These are phyloP conservation scores for Ailanthus altissimus DNA, from an alignment of 345 rosid species.

Conservation along the genomic window DNA sequence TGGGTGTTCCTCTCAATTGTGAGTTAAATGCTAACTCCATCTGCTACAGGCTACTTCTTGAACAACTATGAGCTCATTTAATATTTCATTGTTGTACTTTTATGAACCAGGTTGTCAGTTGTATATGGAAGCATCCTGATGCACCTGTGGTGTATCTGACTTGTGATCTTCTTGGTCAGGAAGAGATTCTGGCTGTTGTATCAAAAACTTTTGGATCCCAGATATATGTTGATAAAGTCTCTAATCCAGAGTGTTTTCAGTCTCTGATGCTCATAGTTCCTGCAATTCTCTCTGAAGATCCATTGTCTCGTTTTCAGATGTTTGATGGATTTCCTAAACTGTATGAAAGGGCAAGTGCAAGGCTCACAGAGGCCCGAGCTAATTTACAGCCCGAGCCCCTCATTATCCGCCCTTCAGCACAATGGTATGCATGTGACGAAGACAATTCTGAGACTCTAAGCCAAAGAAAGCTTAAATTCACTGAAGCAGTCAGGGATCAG, in stretches of 20 bases:
- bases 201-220: constrained; percentile 75
- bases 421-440: constrained; percentile 80
- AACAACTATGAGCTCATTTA: background rate
- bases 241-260: constrained; percentile 49
- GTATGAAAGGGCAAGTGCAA: constrained; percentile 61
- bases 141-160: constrained; percentile 68
- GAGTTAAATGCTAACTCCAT: background rate
- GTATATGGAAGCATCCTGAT: constrained; percentile 87
- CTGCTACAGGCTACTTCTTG: background rate
- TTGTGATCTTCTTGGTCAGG: constrained; percentile 82
- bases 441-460: constrained; percentile 36
- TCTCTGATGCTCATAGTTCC: constrained; percentile 54
- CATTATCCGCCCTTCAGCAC: constrained; percentile 79
- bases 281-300: constrained; percentile 63
- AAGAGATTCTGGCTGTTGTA: constrained; percentile 59
- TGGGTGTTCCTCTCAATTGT: background rate
- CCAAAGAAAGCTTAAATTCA: constrained; percentile 48
- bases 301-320: constrained; percentile 68
- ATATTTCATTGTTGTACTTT: background rate
- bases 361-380: constrained; percentile 63
- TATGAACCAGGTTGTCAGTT: constrained; percentile 62
- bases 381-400: constrained; percentile 67
- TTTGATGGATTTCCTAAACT: constrained; percentile 75
- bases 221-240: constrained; percentile 63
- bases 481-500: constrained; percentile 71